phyloP scores from a whole-genome alignment of 768 basidiomycete species.

The Amyloporia xantha region DNA sequence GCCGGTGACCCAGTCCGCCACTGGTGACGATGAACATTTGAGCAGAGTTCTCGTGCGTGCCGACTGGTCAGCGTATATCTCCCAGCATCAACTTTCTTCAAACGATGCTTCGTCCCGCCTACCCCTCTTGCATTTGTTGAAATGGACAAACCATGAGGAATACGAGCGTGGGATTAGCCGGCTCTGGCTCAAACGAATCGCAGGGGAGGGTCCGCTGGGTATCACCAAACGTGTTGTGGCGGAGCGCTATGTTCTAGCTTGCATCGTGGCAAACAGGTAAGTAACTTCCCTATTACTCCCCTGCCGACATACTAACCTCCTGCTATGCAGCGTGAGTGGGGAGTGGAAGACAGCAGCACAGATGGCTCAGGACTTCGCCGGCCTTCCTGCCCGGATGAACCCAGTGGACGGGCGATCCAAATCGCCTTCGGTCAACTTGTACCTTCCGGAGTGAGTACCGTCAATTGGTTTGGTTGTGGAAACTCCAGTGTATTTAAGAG shows the following conservation, averaged over 20 bases:
- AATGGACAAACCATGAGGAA: constrained; percentile 68
- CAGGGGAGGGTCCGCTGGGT: constrained; percentile 36
- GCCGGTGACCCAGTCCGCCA: not conserved
- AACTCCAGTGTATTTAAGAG: too few relatives aligned
- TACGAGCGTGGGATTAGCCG: constrained; percentile 63
- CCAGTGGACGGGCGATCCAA: constrained; percentile 13
- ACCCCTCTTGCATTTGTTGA: constrained; percentile 36
- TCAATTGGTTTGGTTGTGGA: too few relatives aligned
- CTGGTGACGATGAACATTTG: not conserved
- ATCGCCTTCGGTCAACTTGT: constrained; percentile 42
- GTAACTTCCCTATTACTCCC: not conserved
- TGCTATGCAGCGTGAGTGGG: constrained; percentile 70
- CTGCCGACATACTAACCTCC: not conserved
- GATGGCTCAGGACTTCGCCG: constrained; percentile 69
- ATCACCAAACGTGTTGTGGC: constrained; percentile 43
- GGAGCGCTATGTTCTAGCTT: constrained; percentile 58
- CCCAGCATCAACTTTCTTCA: constrained; percentile 12
- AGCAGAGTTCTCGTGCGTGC: constrained; percentile 30
- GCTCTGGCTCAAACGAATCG: constrained; percentile 48
- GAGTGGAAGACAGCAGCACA: constrained; percentile 57
- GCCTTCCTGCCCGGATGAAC: constrained; percentile 26
- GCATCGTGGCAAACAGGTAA: constrained; percentile 68
- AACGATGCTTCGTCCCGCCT: not conserved
- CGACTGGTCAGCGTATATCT: constrained; percentile 65
- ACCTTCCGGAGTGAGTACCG: constrained; percentile 55